Conservation (phyloP, 2,329 filamentous ascomycete genomes). For the Ophiobolus disseminans region DNA sequence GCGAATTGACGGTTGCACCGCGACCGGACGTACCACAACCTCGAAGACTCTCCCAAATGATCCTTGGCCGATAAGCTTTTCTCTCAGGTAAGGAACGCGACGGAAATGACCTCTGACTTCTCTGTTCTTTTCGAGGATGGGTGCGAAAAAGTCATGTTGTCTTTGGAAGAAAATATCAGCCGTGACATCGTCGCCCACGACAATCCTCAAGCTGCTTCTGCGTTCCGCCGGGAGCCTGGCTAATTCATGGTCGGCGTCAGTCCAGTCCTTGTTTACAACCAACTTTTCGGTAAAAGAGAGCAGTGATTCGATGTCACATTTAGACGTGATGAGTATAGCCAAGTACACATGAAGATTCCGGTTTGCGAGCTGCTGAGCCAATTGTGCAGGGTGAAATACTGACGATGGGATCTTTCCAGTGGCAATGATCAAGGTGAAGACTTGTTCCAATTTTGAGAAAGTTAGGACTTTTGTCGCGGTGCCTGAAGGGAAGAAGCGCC, state of each 20-base stretch:
- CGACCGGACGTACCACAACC: conserved; percentile 63
- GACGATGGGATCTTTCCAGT: neutral
- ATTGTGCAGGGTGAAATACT: neutral
- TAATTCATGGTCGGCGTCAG: neutral
- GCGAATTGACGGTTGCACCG: neutral
- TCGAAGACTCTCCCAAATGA: conserved; percentile 85
- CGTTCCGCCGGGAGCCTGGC: conserved; percentile 1
- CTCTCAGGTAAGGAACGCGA: conserved; percentile 42
- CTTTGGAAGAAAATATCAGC: conserved; percentile 37
- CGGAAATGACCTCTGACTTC: conserved; percentile 36
- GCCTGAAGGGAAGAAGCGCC: conserved; percentile 1
- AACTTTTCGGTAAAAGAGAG: neutral
- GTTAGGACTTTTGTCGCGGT: conserved; percentile 2
- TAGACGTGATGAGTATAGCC: conserved; percentile 6
- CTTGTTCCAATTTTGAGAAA: neutral
- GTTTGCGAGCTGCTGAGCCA: neutral
- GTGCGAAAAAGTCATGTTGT: conserved; percentile 18
- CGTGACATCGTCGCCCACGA: neutral
- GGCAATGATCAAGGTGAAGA: neutral
- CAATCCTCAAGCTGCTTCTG: neutral
- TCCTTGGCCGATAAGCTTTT: conserved; percentile 61
- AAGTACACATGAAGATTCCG: conserved; percentile 4
- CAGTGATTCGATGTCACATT: conserved; percentile 4
- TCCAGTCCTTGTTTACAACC: conserved; percentile 1
- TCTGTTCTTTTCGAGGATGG: conserved; percentile 36